Evolutionary conservation across 495 filamentous ascomycete genomes (phyloP), one percentile per base, ranked within the genome.

Genomic region (Aspergillus hancockii): DNA sequence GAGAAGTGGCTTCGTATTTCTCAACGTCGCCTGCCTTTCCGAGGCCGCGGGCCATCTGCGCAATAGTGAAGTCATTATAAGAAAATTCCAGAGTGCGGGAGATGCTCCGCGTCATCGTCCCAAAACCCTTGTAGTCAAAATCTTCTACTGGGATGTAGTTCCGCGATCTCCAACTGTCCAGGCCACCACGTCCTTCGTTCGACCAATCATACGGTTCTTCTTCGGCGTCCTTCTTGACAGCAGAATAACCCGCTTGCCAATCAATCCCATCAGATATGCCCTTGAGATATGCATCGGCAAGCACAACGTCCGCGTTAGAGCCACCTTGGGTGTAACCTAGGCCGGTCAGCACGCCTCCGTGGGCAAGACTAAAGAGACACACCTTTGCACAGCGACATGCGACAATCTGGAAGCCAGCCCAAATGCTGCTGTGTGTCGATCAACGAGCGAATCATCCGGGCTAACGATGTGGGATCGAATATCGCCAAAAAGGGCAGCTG

Each of bases 231-330:
- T 81, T 86, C 23, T 86, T 72, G 65, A 91, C 88, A 49, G 89
- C 88, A 18, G 72, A 67, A 58, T 86, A 91, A 3, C 85, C 89
- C 23, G 82, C 82, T 9, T 82, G 74, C 89, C 89, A 92, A 64
- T 92, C 76, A 40, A 92, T 78, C 13, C 70, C 79, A 14, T 78
- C 76, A 2, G 75, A 70, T 18, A 92, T 78, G 6, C 86, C 85
- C 62, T 92, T 92, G 31, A 91, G 78, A 58, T 85, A 91, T 40
- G 88, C 87, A 66, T 92, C 89, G 4, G 85, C 89, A 36, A 92
- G 80, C 4, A 92, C 80, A 53, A 88, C 89, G 63, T 92, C 89
- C 1, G 85, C 84, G 56, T 91, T 90, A 3, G 85, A 90, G 21
- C 89, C 89, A 3, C 89, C 91, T 74, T 92, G 89, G 8, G 83